phyloP scores from a whole-genome alignment of 2,329 filamentous ascomycete species.

The Claviceps africana region DNA sequence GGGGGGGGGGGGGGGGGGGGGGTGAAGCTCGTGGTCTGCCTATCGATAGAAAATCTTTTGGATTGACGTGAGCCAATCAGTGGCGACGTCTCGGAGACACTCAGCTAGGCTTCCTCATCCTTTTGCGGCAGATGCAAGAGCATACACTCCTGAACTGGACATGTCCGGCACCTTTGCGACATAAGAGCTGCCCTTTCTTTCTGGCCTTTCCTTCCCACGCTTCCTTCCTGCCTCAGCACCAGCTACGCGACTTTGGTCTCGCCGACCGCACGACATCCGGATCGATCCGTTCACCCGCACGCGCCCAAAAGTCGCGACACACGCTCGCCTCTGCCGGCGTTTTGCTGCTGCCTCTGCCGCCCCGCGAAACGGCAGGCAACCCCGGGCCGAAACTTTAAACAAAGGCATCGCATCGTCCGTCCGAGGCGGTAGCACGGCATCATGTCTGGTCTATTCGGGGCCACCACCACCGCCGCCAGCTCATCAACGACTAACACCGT shows the following conservation, averaged over 20 bases:
- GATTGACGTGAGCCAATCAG: conserved; percentile 3
- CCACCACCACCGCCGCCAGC: conserved; percentile 24
- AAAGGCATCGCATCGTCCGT: background rate
- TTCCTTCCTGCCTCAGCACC: too few species aligned
- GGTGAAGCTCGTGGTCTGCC: too few species aligned
- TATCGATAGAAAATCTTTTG: background rate
- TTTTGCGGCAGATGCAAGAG: too few species aligned
- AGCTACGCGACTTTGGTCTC: background rate
- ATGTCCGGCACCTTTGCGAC: too few species aligned
- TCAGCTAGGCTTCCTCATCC: background rate
- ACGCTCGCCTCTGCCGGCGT: background rate
- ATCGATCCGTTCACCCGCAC: background rate
- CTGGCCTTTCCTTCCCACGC: too few species aligned
- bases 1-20: too few species aligned
- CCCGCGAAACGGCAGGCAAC: background rate
- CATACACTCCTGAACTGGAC: too few species aligned
- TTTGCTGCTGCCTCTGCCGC: background rate
- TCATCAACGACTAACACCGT: conserved; percentile 54
- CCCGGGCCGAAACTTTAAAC: background rate
- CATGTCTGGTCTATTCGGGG: conserved; percentile 53
- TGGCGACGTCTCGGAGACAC: background rate
- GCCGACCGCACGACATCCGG: background rate
- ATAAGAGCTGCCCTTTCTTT: background rate
- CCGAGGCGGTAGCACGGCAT: conserved; percentile 8
- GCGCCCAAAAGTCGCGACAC: background rate